Base-by-base conservation (phyloP, 345 rosid genomes). In the Sonneratia caseolaris region DNA sequence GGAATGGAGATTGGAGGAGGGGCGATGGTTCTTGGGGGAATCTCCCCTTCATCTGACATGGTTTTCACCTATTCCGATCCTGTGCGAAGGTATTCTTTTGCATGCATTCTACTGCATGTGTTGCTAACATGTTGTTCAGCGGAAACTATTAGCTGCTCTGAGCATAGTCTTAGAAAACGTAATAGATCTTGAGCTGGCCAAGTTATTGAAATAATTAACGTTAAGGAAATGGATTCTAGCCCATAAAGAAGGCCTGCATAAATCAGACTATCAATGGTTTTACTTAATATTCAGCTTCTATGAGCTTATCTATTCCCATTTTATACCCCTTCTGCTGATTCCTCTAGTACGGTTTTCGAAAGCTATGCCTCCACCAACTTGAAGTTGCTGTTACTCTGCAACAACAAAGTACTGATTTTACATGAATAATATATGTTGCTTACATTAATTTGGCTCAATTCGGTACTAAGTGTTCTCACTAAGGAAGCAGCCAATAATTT, bases 1-100 rank as follows among this genome's bases (percentile, higher is more conserved):
- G 99, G 97, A 68, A 95, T 95, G 97, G 88, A 82, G 77, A 66
- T 90, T 64, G 99, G 96, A 37, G 97, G 97, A 7, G 97, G 97
- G 42, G 88, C 99, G 0, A 95, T 95, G 99, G 84, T 92, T 82
- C 97, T 95, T 74, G 99, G 99, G 3, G 85, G 85, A 65, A 82
- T 90, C 40, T 72, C 85, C 59, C 80, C 88, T 36, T 97, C 96
- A 6, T 68, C 89, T 45, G 92, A 84, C 71, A 90, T 87, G 93
- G 85, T 84, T 27, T 90, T 89, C 80, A 69, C 93, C 0, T 64
- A 77, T 68, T 95, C 93, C 3, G 92, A 90, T 71, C 86, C 90
- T 16, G 74, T 37, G 15, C 96, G 97, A 81, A 94, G 98, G 97
- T 91, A 83, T 71, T 88, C 37, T 83, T 83, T 75, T 37, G 56